These are phyloP conservation scores for Eleusine indica DNA, from an alignment of 176 grass and related monocot species.

Conservation along the genomic window DNA sequence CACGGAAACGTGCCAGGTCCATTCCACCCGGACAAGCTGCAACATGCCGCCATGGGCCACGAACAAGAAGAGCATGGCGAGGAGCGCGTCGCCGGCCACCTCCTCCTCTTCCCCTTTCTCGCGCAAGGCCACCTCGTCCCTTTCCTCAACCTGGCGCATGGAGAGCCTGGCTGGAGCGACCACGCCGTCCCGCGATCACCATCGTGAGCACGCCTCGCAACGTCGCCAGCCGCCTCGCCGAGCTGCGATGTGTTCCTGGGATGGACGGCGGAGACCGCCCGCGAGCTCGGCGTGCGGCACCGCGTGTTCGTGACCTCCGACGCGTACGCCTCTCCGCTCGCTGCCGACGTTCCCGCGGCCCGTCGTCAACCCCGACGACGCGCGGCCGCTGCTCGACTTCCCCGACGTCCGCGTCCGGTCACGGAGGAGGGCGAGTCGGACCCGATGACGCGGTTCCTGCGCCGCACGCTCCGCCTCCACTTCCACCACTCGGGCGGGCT, in stretches of 20 bases:
- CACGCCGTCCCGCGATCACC: slow-evolving; percentile 10
- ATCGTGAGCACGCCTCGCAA: slow-evolving; percentile 42
- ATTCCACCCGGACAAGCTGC: background rate
- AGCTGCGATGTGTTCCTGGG: slow-evolving; percentile 51
- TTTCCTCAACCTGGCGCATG: background rate
- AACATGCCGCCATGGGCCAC: background rate
- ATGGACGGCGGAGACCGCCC: slow-evolving; percentile 46
- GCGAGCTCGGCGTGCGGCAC: slow-evolving; percentile 40
- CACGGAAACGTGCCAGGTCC: background rate
- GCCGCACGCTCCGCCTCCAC: slow-evolving; percentile 13
- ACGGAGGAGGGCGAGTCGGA: background rate
- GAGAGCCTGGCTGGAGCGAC: too few species aligned
- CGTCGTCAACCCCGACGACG: slow-evolving; percentile 9
- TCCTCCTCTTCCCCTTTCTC: slow-evolving; percentile 57
- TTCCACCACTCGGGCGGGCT: slow-evolving; percentile 17
- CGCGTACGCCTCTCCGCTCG: slow-evolving; percentile 36
- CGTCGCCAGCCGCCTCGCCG: slow-evolving; percentile 37
- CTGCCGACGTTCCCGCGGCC: slow-evolving; percentile 25
- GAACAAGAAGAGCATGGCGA: background rate
- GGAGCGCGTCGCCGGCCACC: slow-evolving; percentile 8
- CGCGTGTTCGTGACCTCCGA: slow-evolving; percentile 42
- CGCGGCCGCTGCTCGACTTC: slow-evolving; percentile 32
- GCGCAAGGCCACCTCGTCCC: slow-evolving; percentile 48
- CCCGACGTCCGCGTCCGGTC: slow-evolving; percentile 35
- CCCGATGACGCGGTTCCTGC: background rate